phyloP scores from a whole-genome alignment of 2,329 filamentous ascomycete genomes.

The Cladophialophora chaetospira region DNA sequence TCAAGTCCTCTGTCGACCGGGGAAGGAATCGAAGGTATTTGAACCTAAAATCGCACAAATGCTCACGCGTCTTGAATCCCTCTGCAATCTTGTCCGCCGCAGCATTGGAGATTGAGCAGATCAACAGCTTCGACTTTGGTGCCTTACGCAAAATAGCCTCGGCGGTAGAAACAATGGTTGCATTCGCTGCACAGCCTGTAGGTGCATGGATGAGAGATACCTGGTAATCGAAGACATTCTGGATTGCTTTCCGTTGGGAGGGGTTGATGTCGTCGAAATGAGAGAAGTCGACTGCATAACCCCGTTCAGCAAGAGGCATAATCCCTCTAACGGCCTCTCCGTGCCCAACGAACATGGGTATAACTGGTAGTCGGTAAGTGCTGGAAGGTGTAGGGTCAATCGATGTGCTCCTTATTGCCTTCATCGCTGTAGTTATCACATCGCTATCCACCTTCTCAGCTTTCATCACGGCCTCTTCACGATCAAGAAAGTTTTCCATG shows the following conservation, averaged over 20 bases:
- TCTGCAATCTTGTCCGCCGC: neutral
- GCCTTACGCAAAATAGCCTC: conserved; percentile 2
- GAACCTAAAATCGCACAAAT: neutral
- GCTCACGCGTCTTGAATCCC: neutral
- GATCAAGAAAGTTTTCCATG: neutral
- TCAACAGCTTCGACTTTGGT: neutral
- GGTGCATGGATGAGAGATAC: conserved; percentile 4
- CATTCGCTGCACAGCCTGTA: neutral
- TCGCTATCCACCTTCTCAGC: neutral
- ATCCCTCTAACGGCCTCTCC: neutral
- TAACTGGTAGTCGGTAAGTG: neutral
- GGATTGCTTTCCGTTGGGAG: neutral
- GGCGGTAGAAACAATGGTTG: neutral
- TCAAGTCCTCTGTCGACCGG: neutral
- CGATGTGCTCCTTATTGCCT: neutral
- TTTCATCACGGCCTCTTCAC: neutral
- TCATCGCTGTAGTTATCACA: neutral
- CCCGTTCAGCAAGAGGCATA: neutral
- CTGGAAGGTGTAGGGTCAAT: neutral
- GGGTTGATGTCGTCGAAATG: neutral
- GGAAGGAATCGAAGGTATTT: neutral
- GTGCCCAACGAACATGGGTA: neutral
- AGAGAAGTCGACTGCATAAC: neutral
- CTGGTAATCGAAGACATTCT: conserved; percentile 3
- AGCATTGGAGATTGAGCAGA: neutral